Evolutionary conservation across 345 rosid genomes (phyloP).

Genomic region (Rhodamnia rubescens): DNA sequence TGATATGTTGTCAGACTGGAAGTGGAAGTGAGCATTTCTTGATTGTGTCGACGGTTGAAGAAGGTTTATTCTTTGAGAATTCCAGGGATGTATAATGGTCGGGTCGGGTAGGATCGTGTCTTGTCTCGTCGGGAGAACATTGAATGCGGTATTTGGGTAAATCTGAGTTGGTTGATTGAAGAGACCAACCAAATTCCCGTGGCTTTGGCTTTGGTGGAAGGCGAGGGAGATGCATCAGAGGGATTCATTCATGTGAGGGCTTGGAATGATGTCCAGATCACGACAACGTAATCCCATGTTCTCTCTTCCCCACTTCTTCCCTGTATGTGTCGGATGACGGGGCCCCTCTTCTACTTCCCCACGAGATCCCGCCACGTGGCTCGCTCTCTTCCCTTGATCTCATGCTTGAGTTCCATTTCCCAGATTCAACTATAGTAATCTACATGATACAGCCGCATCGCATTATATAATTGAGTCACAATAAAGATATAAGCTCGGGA

Average conservation of each 20-base stretch:
- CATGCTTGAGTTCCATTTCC: neutral
- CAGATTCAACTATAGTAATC: neutral
- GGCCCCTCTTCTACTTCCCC: neutral
- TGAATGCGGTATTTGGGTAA: neutral
- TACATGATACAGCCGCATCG: neutral
- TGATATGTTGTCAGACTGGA: neutral
- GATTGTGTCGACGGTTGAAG: neutral
- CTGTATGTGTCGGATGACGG: neutral
- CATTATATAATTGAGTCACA: neutral
- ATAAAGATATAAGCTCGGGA: neutral
- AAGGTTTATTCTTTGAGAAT: neutral
- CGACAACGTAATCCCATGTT: conserved; percentile 20
- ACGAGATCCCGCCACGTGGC: neutral
- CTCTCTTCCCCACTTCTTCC: neutral
- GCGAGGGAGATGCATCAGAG: neutral
- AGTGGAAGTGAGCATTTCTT: neutral
- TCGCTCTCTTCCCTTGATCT: neutral
- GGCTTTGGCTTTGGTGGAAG: neutral
- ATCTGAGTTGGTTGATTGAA: neutral
- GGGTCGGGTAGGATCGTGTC: too few species aligned
- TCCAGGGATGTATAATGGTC: neutral
- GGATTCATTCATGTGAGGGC: conserved; percentile 18
- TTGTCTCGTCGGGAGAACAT: neutral
- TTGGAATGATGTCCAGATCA: conserved; percentile 4
- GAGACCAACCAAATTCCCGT: neutral